Conservation (phyloP, 352 stramenopile species). For the Pythium plurisporium region DNA sequence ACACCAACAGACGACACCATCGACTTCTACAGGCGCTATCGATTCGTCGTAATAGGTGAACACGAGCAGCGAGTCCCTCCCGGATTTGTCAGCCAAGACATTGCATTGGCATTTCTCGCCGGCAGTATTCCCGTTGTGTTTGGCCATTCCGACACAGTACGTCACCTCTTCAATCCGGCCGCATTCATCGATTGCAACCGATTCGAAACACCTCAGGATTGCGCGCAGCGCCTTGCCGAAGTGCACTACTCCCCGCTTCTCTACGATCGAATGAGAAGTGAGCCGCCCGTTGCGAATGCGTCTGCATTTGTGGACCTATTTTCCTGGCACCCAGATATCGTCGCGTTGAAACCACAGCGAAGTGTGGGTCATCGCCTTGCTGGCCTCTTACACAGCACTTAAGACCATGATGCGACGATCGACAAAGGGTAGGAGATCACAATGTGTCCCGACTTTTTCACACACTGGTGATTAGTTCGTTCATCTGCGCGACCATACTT, state of each 20-base stretch:
- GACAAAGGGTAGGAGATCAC: too few relatives aligned
- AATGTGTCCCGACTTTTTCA: neutral
- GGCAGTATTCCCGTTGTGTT: conserved; percentile 52
- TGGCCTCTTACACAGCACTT: neutral
- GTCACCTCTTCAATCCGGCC: conserved; percentile 37
- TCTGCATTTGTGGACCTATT: conserved; percentile 8
- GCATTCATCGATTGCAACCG: conserved; percentile 51
- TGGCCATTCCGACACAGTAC: conserved; percentile 33
- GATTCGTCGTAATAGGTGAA: conserved; percentile 67
- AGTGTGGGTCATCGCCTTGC: neutral
- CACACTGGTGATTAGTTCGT: neutral
- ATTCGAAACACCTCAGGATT: conserved; percentile 35
- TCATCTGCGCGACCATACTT: neutral
- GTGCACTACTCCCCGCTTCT: neutral
- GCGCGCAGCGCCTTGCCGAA: neutral
- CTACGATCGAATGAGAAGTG: neutral
- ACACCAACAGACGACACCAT: conserved; percentile 4
- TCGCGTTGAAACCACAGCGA: too few relatives aligned
- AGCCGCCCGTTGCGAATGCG: neutral
- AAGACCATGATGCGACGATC: too few relatives aligned
- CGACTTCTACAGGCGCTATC: conserved; percentile 24
- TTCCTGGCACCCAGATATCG: conserved; percentile 19
- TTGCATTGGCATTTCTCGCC: conserved; percentile 58
- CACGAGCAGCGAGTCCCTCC: conserved; percentile 21
- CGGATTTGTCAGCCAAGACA: conserved; percentile 55